Base-by-base conservation (phyloP, 2,329 filamentous ascomycete genomes). In the Nectriaceae sp. region DNA sequence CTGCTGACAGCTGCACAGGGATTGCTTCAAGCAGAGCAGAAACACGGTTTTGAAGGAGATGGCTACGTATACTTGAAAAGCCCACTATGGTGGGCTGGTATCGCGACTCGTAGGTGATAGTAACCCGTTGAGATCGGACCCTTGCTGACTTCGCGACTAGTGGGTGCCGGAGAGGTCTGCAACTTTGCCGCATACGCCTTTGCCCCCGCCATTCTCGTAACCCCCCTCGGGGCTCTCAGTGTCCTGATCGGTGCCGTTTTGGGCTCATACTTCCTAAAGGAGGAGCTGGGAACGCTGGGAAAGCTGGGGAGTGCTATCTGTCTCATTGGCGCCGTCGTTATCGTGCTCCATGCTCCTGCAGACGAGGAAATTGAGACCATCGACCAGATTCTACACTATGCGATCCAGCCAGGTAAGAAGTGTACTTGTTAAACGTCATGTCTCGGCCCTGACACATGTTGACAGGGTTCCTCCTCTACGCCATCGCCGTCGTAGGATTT, bases 171-270 rank as follows among this genome's bases (percentile, higher is more conserved):
- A 65, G 94, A 99, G 74, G 77, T 97, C 49, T 95, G 91, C 74
- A 99, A 99, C 72, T 99, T 99, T 68, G 92, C 92, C 42, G 94
- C 94, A 53, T 99, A 99, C 69, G 94, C 94, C 6, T 99, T 97
- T 72, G 94, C 94, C 57, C 94, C 94, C 35, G 95, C 94, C n/a
- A 99, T 99, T 71, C 80, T 99, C 44, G 94, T 99, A 35, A 99
- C 94, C 4, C 94, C 94, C 21, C 77, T 99, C 20, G 94, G 94
- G 53, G 94, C 94, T 47, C 79, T 99, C 54, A 94, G 90, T 66
- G 95, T 99, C 49, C 77, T 99, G 57, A 97, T 99, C 64, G 94
- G 91, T 56, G 92, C 94, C 18, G 91, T 99, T 22, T 74, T 99
- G 49, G 93, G 94, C 42, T 92, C 94, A 55, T 97, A 99, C 70